Percentiles rank a stretch among this genome's conserved stretches.
These are phyloP conservation scores for Cymbidium sinense DNA, from an alignment of 106 monocot genomes.

Conservation along the genomic window DNA sequence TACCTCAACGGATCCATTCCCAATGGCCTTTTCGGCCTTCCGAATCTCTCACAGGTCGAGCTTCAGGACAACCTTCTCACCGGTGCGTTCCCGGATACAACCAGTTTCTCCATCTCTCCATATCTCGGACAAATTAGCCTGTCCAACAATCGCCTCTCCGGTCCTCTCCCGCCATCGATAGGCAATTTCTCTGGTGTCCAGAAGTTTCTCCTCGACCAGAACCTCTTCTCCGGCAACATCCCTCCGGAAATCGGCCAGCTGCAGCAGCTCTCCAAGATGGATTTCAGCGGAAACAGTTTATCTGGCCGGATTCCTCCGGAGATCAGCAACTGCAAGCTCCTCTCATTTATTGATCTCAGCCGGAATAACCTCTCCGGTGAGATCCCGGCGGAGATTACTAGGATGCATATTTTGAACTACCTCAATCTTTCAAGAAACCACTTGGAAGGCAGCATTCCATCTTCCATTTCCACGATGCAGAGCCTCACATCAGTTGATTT, in stretches of 20 bases:
- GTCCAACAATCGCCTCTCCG: slow-evolving; percentile 48
- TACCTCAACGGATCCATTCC: slow-evolving; percentile 68
- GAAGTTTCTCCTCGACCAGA: slow-evolving; percentile 72
- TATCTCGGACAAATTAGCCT: slow-evolving; percentile 44
- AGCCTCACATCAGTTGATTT: slow-evolving; percentile 84
- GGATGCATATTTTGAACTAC: slow-evolving; percentile 83
- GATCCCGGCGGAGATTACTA: slow-evolving; percentile 45
- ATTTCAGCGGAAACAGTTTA: slow-evolving; percentile 53
- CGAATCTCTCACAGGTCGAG: slow-evolving; percentile 46
- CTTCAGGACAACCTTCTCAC: slow-evolving; percentile 54
- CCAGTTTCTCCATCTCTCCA: slow-evolving; percentile 5
- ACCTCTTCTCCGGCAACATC: slow-evolving; percentile 52
- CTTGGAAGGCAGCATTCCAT: slow-evolving; percentile 57
- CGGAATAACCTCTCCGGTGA: slow-evolving; percentile 51
- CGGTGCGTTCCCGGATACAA: slow-evolving; percentile 40
- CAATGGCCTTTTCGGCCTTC: slow-evolving; percentile 31
- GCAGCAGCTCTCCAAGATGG: slow-evolving; percentile 76
- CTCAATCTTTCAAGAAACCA: slow-evolving; percentile 78
- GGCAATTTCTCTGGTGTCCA: slow-evolving; percentile 67
- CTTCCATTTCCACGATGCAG: slow-evolving; percentile 74
- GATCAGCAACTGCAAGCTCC: slow-evolving; percentile 52
- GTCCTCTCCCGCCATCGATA: slow-evolving; percentile 41
- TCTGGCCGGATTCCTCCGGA: slow-evolving; percentile 45
- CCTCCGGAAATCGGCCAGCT: slow-evolving; percentile 67
- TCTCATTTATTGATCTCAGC: slow-evolving; percentile 61